Percentiles rank a stretch among this genome's conserved stretches.
Evolutionary conservation across 768 basidiomycete genomes (phyloP).

Genomic region (Boletus bicolor): DNA sequence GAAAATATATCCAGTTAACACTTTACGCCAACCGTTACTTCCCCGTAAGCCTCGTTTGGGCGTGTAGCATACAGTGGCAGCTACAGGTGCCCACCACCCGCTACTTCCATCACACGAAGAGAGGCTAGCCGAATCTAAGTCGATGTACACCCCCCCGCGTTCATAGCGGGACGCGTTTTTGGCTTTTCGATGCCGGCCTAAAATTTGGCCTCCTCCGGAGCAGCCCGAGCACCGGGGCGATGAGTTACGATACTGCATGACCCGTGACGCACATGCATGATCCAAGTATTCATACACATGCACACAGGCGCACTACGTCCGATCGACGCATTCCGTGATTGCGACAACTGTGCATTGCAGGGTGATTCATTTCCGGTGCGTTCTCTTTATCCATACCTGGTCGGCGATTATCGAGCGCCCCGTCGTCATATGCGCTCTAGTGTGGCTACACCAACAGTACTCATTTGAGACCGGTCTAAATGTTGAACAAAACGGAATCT

Average conservation of each 20-base stretch:
- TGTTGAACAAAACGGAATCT: too few species aligned
- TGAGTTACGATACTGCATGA: background rate
- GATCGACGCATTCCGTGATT: background rate
- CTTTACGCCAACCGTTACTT: too few species aligned
- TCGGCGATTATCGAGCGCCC: background rate
- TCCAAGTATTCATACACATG: background rate
- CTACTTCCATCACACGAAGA: too few species aligned
- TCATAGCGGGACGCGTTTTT: too few species aligned
- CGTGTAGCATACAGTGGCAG: too few species aligned
- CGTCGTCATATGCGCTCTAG: background rate
- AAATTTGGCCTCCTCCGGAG: background rate
- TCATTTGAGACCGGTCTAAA: too few species aligned
- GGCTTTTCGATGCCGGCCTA: too few species aligned
- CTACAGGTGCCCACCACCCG: too few species aligned
- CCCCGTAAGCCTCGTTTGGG: too few species aligned
- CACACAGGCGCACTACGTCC: background rate
- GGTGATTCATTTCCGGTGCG: background rate
- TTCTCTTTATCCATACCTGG: background rate
- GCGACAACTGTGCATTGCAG: background rate
- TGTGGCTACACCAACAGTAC: background rate
- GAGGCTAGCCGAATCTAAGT: too few species aligned
- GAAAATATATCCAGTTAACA: too few species aligned
- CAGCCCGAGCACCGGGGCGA: background rate
- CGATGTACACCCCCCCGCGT: too few species aligned
- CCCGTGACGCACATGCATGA: background rate